Evolutionary conservation across 352 stramenopile species (phyloP).

Genomic region (Plasmopara viticola): DNA sequence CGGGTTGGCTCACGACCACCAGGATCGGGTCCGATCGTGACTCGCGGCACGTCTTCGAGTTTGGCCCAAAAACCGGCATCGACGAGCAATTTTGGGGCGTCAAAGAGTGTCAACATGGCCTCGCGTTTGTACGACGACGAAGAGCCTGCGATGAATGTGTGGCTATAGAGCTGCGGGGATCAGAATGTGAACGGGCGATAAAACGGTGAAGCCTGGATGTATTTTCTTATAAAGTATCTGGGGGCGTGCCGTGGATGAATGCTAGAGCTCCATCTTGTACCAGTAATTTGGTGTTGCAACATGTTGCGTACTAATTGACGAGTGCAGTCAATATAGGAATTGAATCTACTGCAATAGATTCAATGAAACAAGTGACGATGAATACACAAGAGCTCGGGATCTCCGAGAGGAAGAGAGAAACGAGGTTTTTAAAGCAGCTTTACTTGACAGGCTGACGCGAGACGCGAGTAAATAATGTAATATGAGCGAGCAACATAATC

Average conservation of each 20-base stretch:
- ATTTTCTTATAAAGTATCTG: slow-evolving; percentile 6
- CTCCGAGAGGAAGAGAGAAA: slow-evolving; percentile 29
- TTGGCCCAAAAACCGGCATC: slow-evolving; percentile 45
- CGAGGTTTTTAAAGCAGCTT: slow-evolving; percentile 21
- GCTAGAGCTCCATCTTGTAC: slow-evolving; percentile 28
- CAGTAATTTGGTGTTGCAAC: slow-evolving; percentile 20
- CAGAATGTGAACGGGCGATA: neutral
- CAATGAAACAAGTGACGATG: slow-evolving; percentile 4
- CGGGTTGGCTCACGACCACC: slow-evolving; percentile 41
- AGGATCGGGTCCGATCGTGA: slow-evolving; percentile 38
- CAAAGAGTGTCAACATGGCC: slow-evolving; percentile 68
- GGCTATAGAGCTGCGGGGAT: slow-evolving; percentile 42
- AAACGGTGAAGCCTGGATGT: neutral
- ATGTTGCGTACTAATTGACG: slow-evolving; percentile 30
- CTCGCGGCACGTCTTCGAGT: slow-evolving; percentile 40
- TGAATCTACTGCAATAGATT: neutral
- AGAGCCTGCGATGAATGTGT: slow-evolving; percentile 64
- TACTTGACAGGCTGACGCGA: slow-evolving; percentile 12
- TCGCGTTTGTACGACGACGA: slow-evolving; percentile 55
- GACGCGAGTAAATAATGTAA: slow-evolving; percentile 39
- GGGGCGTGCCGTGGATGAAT: slow-evolving; percentile 26
- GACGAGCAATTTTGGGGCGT: slow-evolving; percentile 36
- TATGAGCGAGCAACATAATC: slow-evolving; percentile 37
- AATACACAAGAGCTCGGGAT: slow-evolving; percentile 11
- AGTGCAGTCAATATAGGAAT: slow-evolving; percentile 30